A percentile compares a stretch with the other conserved stretches of the same genome.
These are phyloP conservation scores for Lepidium aucheri DNA, from an alignment of 345 rosid species.

Conservation along the genomic window DNA sequence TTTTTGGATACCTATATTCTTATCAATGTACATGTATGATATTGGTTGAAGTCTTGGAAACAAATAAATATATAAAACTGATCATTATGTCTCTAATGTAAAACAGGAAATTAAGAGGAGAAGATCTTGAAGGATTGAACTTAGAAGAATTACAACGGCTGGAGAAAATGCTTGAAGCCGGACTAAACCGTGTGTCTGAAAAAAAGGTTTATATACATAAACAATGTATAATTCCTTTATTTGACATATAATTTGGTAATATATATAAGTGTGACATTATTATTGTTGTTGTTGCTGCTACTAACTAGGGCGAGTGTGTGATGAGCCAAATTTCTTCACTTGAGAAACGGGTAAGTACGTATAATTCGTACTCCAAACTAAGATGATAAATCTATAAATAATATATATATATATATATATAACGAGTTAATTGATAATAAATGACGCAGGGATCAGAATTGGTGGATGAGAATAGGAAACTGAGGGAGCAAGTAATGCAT, in stretches of 20 bases:
- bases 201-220: conserved; percentile 45
- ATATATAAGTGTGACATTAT: neutral
- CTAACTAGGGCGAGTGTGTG: conserved; percentile 58
- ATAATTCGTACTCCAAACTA: neutral
- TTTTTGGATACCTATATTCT: neutral
- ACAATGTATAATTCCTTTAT: neutral
- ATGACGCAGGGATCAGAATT: conserved; percentile 49
- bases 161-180: conserved; percentile 71
- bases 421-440: neutral
- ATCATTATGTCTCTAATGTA: neutral
- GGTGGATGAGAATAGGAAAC: conserved; percentile 70
- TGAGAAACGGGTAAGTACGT: conserved; percentile 53
- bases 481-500: conserved; percentile 43
- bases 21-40: conserved; percentile 1
- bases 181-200: conserved; percentile 62
- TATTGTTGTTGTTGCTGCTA: neutral
- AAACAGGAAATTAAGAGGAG: conserved; percentile 82
- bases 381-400: neutral
- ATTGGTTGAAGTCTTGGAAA: neutral
- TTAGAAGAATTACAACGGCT: conserved; percentile 64
- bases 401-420: no score
- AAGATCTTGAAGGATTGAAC: conserved; percentile 67
- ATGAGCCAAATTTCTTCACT: conserved; percentile 62
- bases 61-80: neutral
- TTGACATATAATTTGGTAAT: neutral